A percentile compares a stretch with the other conserved stretches of the same genome.
Conservation (phyloP, 257 asterid genomes). For the Anisodus tanguticus region DNA sequence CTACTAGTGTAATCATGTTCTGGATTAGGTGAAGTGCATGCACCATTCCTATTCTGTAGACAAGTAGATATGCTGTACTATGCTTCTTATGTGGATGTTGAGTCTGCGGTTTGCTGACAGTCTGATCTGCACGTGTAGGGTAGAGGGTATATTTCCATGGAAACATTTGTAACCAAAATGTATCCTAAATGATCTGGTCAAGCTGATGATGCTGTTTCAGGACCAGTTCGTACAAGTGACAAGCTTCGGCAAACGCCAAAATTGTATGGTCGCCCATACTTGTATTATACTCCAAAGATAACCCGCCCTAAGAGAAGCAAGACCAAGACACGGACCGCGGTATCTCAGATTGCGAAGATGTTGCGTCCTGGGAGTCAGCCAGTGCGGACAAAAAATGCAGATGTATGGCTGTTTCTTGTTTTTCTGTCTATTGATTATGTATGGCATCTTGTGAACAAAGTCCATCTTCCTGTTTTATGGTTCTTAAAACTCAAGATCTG, state of each 20-base stretch:
- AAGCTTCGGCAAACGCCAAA: conserved; percentile 83
- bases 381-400: conserved; percentile 58
- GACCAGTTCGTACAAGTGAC: conserved; percentile 92
- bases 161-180: conserved; percentile 53
- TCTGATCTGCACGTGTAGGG: conserved; percentile 37
- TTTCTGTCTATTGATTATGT: conserved; percentile 27
- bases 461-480: neutral
- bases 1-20: conserved; percentile 5
- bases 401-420: conserved; percentile 52
- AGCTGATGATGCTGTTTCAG: conserved; percentile 77
- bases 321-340: conserved; percentile 72
- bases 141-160: conserved; percentile 48
- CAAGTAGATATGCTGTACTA: conserved; percentile 14
- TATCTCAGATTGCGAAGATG: conserved; percentile 76
- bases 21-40: conserved; percentile 3
- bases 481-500: conserved; percentile 23
- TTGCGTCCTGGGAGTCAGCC: conserved; percentile 60
- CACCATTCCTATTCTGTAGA: conserved; percentile 20
- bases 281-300: conserved; percentile 55
- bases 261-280: conserved; percentile 56
- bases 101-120: conserved; percentile 26
- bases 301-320: conserved; percentile 66
- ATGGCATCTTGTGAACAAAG: neutral
- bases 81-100: neutral
- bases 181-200: conserved; percentile 68